phyloP scores from a whole-genome alignment of 768 basidiomycete species.

The Xerocomellus dryophilus region DNA sequence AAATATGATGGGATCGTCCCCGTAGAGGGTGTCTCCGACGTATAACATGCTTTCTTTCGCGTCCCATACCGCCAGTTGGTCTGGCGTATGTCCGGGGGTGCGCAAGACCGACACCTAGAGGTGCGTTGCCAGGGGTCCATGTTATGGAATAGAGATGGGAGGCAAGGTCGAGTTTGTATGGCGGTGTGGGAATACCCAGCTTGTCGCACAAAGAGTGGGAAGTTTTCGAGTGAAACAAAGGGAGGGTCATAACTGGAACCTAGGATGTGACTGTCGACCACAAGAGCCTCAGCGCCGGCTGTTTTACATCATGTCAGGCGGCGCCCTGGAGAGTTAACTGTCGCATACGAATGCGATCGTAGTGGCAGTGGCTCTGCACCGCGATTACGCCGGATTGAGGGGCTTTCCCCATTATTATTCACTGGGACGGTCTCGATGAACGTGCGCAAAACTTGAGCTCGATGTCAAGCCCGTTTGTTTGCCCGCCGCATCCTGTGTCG shows the following conservation, averaged over 20 bases:
- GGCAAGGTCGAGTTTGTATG: too few relatives aligned
- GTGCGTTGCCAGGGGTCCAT: constrained; percentile 10
- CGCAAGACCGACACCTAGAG: constrained; percentile 46
- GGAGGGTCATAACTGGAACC: constrained; percentile 46
- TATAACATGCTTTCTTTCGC: constrained; percentile 49
- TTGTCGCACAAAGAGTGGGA: constrained; percentile 47
- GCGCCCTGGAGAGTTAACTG: too few relatives aligned
- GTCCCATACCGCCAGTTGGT: constrained; percentile 56
- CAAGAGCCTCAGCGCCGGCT: constrained; percentile 54
- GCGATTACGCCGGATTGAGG: constrained; percentile 38
- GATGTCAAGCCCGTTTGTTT: constrained; percentile 39
- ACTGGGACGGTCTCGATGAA: constrained; percentile 49
- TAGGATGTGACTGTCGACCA: constrained; percentile 44
- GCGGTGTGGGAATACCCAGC: constrained; percentile 38
- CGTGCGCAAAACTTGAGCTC: constrained; percentile 42
- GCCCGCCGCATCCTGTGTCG: constrained; percentile 56
- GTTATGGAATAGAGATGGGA: constrained; percentile 38
- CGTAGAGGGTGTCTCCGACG: constrained; percentile 57
- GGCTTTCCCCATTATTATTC: too few relatives aligned
- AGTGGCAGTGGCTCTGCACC: too few relatives aligned
- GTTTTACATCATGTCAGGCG: neutral
- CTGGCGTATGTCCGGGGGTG: constrained; percentile 58
- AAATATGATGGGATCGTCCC: constrained; percentile 54
- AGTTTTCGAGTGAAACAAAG: constrained; percentile 41
- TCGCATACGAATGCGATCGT: too few relatives aligned